Conservation (phyloP, 1,139 yeast genomes). For the Tardiomyces depauwii region DNA sequence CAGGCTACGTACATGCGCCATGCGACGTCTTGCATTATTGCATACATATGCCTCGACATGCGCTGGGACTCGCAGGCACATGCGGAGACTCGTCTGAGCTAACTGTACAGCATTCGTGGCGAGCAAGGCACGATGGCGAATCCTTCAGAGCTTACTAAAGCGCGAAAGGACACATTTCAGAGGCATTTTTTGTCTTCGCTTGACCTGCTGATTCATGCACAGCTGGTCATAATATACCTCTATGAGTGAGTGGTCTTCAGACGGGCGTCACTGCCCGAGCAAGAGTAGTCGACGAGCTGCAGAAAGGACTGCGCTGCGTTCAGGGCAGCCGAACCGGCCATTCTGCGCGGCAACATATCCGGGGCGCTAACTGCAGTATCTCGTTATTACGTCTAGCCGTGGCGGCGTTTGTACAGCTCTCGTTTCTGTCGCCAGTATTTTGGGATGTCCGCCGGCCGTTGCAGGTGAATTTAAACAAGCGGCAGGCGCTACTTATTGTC, state of each 20-base stretch:
- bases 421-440: conserved; percentile 15
- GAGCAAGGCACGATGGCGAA: background rate
- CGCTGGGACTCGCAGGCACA: no score
- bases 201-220: conserved; percentile 14
- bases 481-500: conserved; percentile 13
- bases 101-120: no score
- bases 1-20: no score
- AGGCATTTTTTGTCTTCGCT: conserved; percentile 14
- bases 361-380: conserved; percentile 1
- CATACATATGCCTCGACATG: no score
- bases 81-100: no score
- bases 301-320: no score
- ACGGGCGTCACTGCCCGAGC: no score
- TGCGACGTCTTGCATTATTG: no score
- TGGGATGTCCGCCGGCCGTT: conserved; percentile 10
- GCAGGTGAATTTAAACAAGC: conserved; percentile 8
- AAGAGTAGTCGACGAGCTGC: no score
- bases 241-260: conserved; percentile 13
- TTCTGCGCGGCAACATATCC: no score
- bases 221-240: conserved; percentile 17
- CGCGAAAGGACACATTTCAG: conserved; percentile 7
- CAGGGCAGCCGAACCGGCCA: no score
- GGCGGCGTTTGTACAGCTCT: conserved; percentile 15
- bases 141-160: background rate
- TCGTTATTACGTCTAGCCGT: conserved; percentile 15